Base-by-base conservation (phyloP, 2,329 filamentous ascomycete species). In the Pseudovirgaria hyperparasitica region DNA sequence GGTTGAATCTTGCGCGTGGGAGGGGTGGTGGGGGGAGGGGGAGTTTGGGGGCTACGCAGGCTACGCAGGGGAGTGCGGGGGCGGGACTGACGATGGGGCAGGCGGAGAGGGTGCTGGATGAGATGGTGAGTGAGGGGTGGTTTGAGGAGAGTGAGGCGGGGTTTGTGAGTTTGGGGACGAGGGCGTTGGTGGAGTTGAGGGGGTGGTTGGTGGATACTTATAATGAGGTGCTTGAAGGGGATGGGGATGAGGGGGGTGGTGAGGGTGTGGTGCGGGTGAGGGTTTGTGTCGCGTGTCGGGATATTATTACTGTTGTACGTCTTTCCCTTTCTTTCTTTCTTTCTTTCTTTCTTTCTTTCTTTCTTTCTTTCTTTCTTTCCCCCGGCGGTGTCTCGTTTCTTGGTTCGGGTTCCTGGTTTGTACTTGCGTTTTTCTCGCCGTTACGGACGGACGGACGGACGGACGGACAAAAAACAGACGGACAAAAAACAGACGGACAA, bases 121-220 rank as follows among this genome's bases (percentile, higher is more conserved):
- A 63, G 18, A 63, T 98, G 27, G 71, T 87, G 0, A 67, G 72
- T 3, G 80, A 90, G 43, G 80, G 79, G 3, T 98, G 90, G 82
- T 67, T 98, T 30, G 76, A 87, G 50, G 72, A 73, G 47, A 90
- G 79, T 33, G 45, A 50, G 10, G 65, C 66, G 8, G 74, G 74
- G 0, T 92, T 76, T 54, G 94, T 84, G 52, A 72, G 68, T 11
- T 62, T 94, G 11, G 77, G 75, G 27, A 71, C 84, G 3, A 70
- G 87, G 6, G 78, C 74, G 2, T 58, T 98, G 39, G 72, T 96
- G 63, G 90, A 98, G 60, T 58, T 98, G 31, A 67, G 78, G 31
- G 65, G 70, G 2, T 96, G 86, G 76, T 65, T 98, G 25, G 58
- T 82, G n/a, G 80, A 82, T 28, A 82, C 78, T 16, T 98, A 93